phyloP scores from a whole-genome alignment of 257 asterid genomes.

The Fraxinus quadrangulata region DNA sequence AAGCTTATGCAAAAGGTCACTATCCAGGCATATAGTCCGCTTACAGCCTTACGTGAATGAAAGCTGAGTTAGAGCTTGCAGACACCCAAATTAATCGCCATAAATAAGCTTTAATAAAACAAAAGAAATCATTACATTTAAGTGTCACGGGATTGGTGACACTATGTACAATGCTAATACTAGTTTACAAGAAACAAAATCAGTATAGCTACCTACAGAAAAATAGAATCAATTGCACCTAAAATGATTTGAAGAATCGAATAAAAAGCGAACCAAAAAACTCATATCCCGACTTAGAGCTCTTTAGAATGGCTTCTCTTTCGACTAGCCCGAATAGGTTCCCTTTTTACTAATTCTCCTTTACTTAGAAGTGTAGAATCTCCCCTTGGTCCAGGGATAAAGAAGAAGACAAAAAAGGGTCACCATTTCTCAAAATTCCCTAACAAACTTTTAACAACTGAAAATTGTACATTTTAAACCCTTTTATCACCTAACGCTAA shows the following conservation, averaged over 20 bases:
- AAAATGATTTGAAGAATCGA: not conserved
- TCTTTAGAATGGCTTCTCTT: not conserved
- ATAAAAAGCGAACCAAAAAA: too few relatives aligned
- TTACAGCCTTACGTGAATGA: slow-evolving; percentile 9
- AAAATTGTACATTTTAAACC: slow-evolving; percentile 2
- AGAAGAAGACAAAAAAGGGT: slow-evolving; percentile 64
- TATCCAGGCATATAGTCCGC: slow-evolving; percentile 20
- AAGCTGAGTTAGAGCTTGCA: slow-evolving; percentile 10
- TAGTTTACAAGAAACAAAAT: not conserved
- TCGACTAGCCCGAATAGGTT: not conserved
- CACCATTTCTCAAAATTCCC: slow-evolving; percentile 48
- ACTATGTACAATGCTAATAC: not conserved
- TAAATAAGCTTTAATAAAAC: not conserved
- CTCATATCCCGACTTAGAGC: not conserved
- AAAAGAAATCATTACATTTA: not conserved
- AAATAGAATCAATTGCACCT: not conserved
- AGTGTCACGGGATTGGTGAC: not conserved
- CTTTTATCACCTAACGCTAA: slow-evolving; percentile 42
- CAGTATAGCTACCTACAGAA: too few relatives aligned
- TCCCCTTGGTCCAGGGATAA: slow-evolving; percentile 54
- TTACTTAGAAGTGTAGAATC: slow-evolving; percentile 39
- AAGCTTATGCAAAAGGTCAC: slow-evolving; percentile 24
- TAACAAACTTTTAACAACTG: slow-evolving; percentile 33
- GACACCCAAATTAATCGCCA: not conserved
- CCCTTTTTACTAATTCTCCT: not conserved